Evolutionary conservation across 495 filamentous ascomycete genomes (phyloP).

Genomic region (Trichoderma asperelloides): DNA sequence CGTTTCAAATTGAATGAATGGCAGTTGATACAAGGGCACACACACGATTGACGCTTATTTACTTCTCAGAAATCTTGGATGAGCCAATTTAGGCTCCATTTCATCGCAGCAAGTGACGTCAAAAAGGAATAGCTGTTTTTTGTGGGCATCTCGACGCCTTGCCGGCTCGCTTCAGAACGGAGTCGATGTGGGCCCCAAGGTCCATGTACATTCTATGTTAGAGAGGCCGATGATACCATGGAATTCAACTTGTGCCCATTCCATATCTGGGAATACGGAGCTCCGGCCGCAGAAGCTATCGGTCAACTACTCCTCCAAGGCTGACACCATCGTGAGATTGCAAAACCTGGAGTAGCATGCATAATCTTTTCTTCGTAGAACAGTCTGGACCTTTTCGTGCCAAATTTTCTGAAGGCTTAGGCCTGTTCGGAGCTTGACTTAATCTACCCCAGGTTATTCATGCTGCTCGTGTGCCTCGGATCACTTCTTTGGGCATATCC

Average conservation of each 20-base stretch:
- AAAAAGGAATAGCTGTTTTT: background rate
- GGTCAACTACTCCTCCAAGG: background rate
- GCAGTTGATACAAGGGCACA: background rate
- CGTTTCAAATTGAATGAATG: background rate
- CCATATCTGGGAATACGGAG: background rate
- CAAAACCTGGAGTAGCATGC: background rate
- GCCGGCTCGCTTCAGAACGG: background rate
- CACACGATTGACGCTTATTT: background rate
- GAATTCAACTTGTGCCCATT: background rate
- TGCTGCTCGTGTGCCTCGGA: background rate
- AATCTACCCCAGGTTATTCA: background rate
- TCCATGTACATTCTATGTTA: background rate
- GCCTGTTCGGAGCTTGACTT: background rate
- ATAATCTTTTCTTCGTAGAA: background rate
- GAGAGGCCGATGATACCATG: background rate
- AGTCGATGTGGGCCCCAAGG: background rate
- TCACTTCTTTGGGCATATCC: background rate
- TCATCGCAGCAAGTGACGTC: background rate
- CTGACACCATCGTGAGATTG: conserved; percentile 1
- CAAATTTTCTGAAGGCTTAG: background rate
- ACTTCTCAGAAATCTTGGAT: background rate
- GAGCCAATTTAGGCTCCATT: background rate
- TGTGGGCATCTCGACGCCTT: background rate
- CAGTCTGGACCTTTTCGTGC: background rate
- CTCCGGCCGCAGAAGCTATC: background rate